Evolutionary conservation across 2,329 filamentous ascomycete species (phyloP), one percentile per base, ranked within the genome.

Genomic region (Cladosporium sp.): DNA sequence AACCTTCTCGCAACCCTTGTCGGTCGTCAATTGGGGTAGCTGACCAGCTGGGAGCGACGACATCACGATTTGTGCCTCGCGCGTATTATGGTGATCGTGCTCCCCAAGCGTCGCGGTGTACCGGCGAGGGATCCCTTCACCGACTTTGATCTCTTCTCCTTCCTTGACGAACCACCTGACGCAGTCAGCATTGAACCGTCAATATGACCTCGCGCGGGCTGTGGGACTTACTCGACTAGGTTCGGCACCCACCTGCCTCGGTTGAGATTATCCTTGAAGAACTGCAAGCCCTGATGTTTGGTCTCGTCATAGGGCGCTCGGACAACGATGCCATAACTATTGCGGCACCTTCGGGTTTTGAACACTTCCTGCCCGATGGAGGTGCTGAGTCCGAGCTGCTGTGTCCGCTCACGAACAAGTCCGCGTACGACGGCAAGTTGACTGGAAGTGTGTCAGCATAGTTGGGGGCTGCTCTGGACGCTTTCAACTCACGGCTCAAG

Each of bases 271-370:
- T 53, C 51, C n/a, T 11, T 42, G 4, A 32, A 43, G 16, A 42
- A 33, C 11, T 34, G 46, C 43, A 46, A 34, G 11, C 54, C 54
- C 10, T 34, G 38, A 51, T 58, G 56, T 18, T 43, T 49, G 6
- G n/a, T 18, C 28, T 54, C 51, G 33, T 58, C 51, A 46, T 60
- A 60, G 7, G 40, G 46, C 16, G 51, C 53, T 2, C 58, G 54
- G 13, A 54, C 49, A 9, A 55, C 41, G 1, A 60, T 38, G 18
- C 58, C 58, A 40, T 58, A 60, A 37, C 58, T 60, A 18, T 56
- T 43, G 5, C 52, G 54, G 46, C 56, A 54, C n/a, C 51, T 18
- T 9, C 56, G 49, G 11, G 44, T 48, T 18, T 11, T 16, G 33
- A 51, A 56, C 4, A 56, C 46, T 13, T 56, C 46, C 40, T 54